Conservation (phyloP, 2,329 filamentous ascomycete species). For the Endothia cerciana region DNA sequence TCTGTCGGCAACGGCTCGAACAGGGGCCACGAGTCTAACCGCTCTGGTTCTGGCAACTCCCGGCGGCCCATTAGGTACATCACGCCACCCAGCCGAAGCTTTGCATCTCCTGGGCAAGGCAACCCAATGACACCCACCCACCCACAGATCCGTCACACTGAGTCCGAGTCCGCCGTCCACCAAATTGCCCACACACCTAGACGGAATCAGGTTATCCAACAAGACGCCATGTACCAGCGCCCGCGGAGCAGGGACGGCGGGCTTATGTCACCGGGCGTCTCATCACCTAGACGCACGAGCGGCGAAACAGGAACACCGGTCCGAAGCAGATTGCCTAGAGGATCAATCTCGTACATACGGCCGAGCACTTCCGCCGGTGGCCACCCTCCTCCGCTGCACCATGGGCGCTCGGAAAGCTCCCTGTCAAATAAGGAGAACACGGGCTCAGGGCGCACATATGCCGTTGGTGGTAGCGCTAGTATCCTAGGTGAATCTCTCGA, state of each 20-base stretch:
- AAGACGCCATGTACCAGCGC: conserved; percentile 26
- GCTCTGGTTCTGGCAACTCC: conserved; percentile 37
- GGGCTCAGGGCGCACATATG: conserved; percentile 18
- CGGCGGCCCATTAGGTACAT: conserved; percentile 59
- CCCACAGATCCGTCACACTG: conserved; percentile 26
- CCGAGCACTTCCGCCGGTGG: conserved; percentile 33
- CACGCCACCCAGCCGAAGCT: conserved; percentile 42
- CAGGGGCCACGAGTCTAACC: conserved; percentile 31
- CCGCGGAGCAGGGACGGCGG: conserved; percentile 27
- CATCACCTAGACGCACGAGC: conserved; percentile 18
- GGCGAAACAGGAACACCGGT: conserved; percentile 20
- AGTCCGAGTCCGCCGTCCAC: conserved; percentile 24
- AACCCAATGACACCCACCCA: conserved; percentile 26
- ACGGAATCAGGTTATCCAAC: conserved; percentile 25
- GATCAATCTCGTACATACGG: conserved; percentile 35
- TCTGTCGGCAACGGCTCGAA: conserved; percentile 37
- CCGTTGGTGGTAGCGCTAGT: conserved; percentile 25
- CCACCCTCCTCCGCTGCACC: conserved; percentile 28
- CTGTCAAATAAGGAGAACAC: conserved; percentile 36
- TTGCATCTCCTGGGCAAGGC: conserved; percentile 16
- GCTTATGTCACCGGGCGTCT: conserved; percentile 23
- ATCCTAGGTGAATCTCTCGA: conserved; percentile 19
- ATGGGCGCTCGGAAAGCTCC: conserved; percentile 33
- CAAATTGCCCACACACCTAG: conserved; percentile 27
- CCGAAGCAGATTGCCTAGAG: conserved; percentile 38